Base-by-base conservation (phyloP, 2,329 filamentous ascomycete species). In the Neopestalotiopsis sp. region DNA sequence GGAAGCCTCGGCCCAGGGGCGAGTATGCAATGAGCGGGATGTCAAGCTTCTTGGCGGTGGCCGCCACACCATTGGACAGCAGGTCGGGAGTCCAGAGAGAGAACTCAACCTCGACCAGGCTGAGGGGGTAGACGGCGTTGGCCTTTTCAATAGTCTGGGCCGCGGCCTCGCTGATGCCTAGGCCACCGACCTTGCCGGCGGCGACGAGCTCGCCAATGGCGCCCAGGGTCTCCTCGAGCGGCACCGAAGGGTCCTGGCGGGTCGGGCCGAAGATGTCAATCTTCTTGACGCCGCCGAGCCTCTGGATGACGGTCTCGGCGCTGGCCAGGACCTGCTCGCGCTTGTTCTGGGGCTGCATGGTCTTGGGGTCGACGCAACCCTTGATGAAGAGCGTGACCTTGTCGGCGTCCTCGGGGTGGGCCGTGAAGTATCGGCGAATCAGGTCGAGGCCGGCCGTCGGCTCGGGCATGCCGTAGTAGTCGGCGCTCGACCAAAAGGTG, bases 1-100 rank as follows among this genome's bases (percentile, higher is more conserved):
- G 74, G 69, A 91, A 78, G 9, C 89, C 89, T 1, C 88, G 83
- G 2, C 88, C 88, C 2, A 92, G 83, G 1, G 89, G 89, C 17
- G 84, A 85, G 78, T 89, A 90, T 2, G 87, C 84, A 1, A 91
- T 83, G 5, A 88, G 78, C 0, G 86, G 81, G 4, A 88, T 78
- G 1, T 87, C 87, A 1, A 90, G 81, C 73, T 89, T 85, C 12
- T 72, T 75, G 69, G 82, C 84, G 0, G 80, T 74, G 10, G 77
- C 77, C 1, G 77, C 78, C 20, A 84, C 75, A 1, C 78, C 78
- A 20, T 75, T 74, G n/a, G 72, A 71, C 1, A 87, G 76, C 0
- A 83, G 75, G 59, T 84, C 82, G 72, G 82, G 81, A 69, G 78
- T 71, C 71, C 78, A 84, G 1, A 85, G 70, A 34, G 78, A 81